phyloP scores from a whole-genome alignment of 169 alveolate genomes.

The Cryptosporidium sp. region DNA sequence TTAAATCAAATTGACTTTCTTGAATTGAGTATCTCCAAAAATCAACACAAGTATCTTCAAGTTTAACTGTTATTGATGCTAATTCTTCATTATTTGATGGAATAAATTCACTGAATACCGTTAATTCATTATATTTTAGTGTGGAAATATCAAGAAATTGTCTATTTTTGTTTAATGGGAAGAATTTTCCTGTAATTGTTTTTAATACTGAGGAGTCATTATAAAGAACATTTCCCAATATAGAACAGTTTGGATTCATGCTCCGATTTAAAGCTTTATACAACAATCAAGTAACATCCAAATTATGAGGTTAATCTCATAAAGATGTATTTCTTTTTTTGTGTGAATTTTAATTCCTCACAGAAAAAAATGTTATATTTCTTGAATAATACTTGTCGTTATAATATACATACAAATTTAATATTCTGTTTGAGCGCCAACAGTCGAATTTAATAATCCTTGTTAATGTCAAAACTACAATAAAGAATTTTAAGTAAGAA shows the following conservation, averaged over 20 bases:
- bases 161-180: constrained; percentile 28
- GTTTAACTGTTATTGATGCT: background rate
- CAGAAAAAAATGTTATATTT: background rate
- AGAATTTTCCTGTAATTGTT: constrained; percentile 54
- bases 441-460: no score
- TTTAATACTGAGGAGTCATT: constrained; percentile 6
- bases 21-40: constrained; percentile 38
- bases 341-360: constrained; percentile 14
- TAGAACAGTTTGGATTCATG: background rate
- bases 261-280: background rate
- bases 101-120: constrained; percentile 27
- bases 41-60: constrained; percentile 14
- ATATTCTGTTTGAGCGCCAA: background rate
- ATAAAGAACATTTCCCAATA: constrained; percentile 10
- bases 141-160: constrained; percentile 17
- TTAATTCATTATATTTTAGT: constrained; percentile 11
- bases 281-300: background rate
- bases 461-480: background rate
- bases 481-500: background rate
- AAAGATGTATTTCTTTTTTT: background rate
- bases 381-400: constrained; percentile 23
- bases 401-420: background rate
- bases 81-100: background rate
- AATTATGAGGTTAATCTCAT: background rate
- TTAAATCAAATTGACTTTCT: constrained; percentile 12